phyloP scores from a whole-genome alignment of 352 stramenopile genomes.

The Phytophthora syringae region DNA sequence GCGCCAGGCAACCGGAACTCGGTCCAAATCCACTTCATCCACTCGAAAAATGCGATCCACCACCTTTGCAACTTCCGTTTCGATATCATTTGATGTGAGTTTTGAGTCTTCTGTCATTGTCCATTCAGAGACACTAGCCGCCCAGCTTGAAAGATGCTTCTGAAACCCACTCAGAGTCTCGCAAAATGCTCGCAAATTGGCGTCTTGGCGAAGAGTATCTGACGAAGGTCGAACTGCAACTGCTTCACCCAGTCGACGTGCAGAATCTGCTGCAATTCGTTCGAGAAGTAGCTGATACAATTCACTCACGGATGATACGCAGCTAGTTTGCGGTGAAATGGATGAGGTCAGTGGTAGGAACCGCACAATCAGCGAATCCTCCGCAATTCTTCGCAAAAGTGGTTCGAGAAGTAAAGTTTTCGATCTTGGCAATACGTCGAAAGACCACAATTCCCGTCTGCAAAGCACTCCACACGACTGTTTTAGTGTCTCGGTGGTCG shows the following conservation, averaged over 20 bases:
- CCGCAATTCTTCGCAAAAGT: constrained; percentile 69
- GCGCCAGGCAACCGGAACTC: constrained; percentile 46
- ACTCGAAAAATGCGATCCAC: constrained; percentile 49
- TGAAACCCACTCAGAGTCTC: constrained; percentile 45
- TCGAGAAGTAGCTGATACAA: constrained; percentile 32
- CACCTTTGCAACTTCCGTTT: constrained; percentile 26
- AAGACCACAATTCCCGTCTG: constrained; percentile 25
- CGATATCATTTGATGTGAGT: background rate
- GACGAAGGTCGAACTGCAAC: background rate
- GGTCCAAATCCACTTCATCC: constrained; percentile 28
- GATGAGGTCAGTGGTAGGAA: constrained; percentile 10
- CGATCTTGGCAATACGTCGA: constrained; percentile 29
- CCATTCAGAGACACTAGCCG: constrained; percentile 37
- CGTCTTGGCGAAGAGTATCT: background rate
- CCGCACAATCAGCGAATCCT: constrained; percentile 58
- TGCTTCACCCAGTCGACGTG: constrained; percentile 14
- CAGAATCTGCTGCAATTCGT: constrained; percentile 24
- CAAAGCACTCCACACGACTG: constrained; percentile 25
- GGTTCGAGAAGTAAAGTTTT: constrained; percentile 55
- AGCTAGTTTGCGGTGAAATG: background rate
- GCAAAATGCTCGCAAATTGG: constrained; percentile 22
- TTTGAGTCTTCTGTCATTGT: background rate
- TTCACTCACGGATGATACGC: constrained; percentile 18
- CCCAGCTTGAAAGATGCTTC: constrained; percentile 79
- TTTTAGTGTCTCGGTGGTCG: constrained; percentile 3